Conservation (phyloP, 2,329 filamentous ascomycete genomes). For the Chrysoporthe deuterocubensis region DNA sequence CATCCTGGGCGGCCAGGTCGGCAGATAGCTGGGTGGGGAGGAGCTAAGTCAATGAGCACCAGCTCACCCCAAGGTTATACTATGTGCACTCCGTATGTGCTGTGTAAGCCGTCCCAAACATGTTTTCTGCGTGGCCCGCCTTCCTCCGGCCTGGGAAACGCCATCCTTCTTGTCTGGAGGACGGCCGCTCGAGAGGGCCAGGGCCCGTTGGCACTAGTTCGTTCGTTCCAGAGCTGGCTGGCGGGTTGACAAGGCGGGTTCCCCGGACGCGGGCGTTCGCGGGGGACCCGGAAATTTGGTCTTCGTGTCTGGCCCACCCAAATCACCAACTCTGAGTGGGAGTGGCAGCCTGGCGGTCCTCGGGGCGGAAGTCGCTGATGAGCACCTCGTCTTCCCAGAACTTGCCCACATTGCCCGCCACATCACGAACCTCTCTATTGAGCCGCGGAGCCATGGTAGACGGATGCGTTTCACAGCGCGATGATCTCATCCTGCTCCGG, state of each 20-base stretch:
- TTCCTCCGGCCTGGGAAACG: neutral
- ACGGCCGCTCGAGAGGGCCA: neutral
- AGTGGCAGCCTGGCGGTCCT: slow-evolving; percentile 3
- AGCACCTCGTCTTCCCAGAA: neutral
- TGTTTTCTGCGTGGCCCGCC: neutral
- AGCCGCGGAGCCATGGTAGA: neutral
- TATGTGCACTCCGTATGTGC: neutral
- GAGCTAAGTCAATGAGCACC: neutral
- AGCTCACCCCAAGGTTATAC: neutral
- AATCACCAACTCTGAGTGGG: neutral
- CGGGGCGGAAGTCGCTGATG: slow-evolving; percentile 12
- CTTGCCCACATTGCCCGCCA: too few species aligned
- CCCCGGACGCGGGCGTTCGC: slow-evolving; percentile 23
- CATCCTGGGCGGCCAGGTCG: neutral
- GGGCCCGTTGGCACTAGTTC: neutral
- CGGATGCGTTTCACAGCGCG: neutral
- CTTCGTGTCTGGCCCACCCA: slow-evolving; percentile 26
- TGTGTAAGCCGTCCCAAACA: neutral
- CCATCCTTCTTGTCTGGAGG: slow-evolving; percentile 3
- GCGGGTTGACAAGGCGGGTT: neutral
- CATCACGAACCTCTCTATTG: too few species aligned
- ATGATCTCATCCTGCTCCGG: slow-evolving; percentile 2
- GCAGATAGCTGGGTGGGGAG: neutral
- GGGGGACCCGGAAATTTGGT: slow-evolving; percentile 29
- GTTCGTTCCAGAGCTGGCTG: neutral